Percentiles rank a stretch among this genome's conserved stretches.
phyloP scores from a whole-genome alignment of 805 yeast species.

The Monosporozyma servazzii region DNA sequence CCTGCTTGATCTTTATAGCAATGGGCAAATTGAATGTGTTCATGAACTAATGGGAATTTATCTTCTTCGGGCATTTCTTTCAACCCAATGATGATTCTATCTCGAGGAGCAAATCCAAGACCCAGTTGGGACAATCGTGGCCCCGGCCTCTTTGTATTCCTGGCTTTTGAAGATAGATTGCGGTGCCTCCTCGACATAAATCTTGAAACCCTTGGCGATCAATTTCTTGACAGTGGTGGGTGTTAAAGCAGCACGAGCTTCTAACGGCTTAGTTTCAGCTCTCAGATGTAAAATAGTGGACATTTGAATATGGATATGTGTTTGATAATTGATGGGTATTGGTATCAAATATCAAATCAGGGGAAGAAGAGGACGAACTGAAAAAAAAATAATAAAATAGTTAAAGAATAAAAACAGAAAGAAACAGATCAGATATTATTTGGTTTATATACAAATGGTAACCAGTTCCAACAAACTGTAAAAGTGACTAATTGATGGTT shows the following conservation, averaged over 20 bases:
- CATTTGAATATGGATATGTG: slow-evolving; percentile 3
- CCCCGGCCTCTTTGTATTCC: slow-evolving; percentile 78
- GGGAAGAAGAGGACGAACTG: neutral
- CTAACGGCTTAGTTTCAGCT: slow-evolving; percentile 95
- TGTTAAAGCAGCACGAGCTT: slow-evolving; percentile 94
- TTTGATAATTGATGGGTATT: neutral
- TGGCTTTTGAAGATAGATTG: slow-evolving; percentile 70
- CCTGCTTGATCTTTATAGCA: slow-evolving; percentile 97
- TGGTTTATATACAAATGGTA: no score
- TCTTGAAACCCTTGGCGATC: slow-evolving; percentile 77
- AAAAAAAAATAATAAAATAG: neutral
- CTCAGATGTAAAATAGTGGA: slow-evolving; percentile 74
- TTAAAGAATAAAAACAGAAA: no score
- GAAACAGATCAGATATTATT: neutral
- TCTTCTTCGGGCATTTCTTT: slow-evolving; percentile 91
- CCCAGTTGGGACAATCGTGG: slow-evolving; percentile 81
- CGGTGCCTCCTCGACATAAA: slow-evolving; percentile 78
- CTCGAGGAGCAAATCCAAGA: slow-evolving; percentile 92
- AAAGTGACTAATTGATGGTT: neutral
- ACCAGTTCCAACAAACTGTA: neutral
- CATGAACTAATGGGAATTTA: slow-evolving; percentile 85
- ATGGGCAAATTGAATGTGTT: slow-evolving; percentile 97
- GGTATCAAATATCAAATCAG: neutral
- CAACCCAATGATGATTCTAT: slow-evolving; percentile 83
- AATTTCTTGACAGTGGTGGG: slow-evolving; percentile 82